Evolutionary conservation across 1,284 basidiomycete genomes (phyloP).

Genomic region (Boletus smithii): DNA sequence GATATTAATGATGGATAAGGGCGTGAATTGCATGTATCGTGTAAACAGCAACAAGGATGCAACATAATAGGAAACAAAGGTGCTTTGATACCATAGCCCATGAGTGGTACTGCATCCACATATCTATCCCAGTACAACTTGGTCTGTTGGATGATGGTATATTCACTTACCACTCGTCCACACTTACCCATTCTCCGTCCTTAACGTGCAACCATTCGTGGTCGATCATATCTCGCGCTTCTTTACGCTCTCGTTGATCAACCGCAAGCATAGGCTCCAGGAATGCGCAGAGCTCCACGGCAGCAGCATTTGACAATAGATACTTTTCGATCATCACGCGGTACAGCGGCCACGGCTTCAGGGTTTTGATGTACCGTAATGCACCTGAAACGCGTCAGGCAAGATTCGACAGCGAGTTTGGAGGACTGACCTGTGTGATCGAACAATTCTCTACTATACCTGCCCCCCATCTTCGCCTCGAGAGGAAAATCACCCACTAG

Average conservation of each 20-base stretch:
- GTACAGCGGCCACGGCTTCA: conserved; percentile 83
- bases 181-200: conserved; percentile 42
- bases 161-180: conserved; percentile 44
- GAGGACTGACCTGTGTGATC: conserved; percentile 62
- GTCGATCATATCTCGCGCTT: conserved; percentile 70
- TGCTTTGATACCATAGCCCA: too few relatives aligned
- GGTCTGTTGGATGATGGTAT: too few relatives aligned
- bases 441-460: conserved; percentile 81
- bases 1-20: too few relatives aligned
- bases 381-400: conserved; percentile 38
- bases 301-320: conserved; percentile 59
- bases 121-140: too few relatives aligned
- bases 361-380: conserved; percentile 72
- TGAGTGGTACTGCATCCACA: too few relatives aligned
- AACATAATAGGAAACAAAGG: too few relatives aligned
- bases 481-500: conserved; percentile 72
- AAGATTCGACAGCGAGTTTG: not conserved
- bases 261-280: conserved; percentile 76
- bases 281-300: conserved; percentile 64
- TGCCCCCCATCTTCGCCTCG: conserved; percentile 77
- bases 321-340: conserved; percentile 87
- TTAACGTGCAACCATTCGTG: conserved; percentile 70
- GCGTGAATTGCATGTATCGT: conserved; percentile 1
- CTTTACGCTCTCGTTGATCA: conserved; percentile 65
- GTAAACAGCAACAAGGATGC: conserved; percentile 3